Evolutionary conservation across 176 grass and related monocot genomes (phyloP).

Genomic region (Metroxylon sagu): DNA sequence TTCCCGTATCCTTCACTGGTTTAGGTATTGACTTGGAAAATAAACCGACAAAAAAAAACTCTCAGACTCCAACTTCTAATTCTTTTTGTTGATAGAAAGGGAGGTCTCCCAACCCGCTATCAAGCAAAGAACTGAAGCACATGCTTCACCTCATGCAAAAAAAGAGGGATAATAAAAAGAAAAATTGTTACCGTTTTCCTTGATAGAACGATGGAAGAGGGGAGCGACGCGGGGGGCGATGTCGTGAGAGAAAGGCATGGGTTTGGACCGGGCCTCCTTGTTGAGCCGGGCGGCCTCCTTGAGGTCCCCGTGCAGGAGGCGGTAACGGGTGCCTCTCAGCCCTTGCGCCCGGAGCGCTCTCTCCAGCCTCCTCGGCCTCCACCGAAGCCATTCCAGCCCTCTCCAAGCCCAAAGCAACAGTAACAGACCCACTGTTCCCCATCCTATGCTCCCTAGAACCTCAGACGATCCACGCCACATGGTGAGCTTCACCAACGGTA

Average conservation of each 20-base stretch:
- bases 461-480: too few relatives aligned
- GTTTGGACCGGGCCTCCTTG: constrained; percentile 36
- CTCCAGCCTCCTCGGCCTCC: constrained; percentile 34
- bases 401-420: constrained; percentile 1
- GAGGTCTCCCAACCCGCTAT: too few relatives aligned
- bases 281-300: constrained; percentile 36
- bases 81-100: too few relatives aligned
- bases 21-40: too few relatives aligned
- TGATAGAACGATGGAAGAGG: constrained; percentile 7
- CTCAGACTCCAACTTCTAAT: too few relatives aligned
- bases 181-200: constrained; percentile 27
- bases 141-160: too few relatives aligned
- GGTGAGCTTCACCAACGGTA: too few relatives aligned
- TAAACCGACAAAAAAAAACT: too few relatives aligned
- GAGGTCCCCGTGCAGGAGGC: constrained; percentile 35
- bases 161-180: too few relatives aligned
- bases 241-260: constrained; percentile 48
- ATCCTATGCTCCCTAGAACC: too few relatives aligned
- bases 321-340: constrained; percentile 43
- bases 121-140: too few relatives aligned
- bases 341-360: constrained; percentile 45
- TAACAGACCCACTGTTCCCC: constrained; percentile 13
- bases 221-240: constrained; percentile 39
- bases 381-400: constrained; percentile 25
- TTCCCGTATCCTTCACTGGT: too few relatives aligned